phyloP scores from a whole-genome alignment of 768 basidiomycete genomes.

The Boletus barrowsii region DNA sequence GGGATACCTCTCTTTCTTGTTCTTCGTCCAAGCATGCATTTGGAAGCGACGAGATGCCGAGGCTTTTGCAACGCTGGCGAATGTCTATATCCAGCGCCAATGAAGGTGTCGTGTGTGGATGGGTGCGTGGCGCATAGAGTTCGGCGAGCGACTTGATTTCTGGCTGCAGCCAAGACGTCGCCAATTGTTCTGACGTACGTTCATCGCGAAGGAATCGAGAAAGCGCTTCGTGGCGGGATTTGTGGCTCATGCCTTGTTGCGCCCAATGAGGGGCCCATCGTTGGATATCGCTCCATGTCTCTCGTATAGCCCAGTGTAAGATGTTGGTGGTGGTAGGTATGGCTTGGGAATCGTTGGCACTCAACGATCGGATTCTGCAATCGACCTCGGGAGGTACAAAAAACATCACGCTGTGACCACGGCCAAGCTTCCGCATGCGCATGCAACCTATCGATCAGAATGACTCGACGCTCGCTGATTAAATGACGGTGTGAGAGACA shows the following conservation, averaged over 20 bases:
- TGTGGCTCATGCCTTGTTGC: background rate
- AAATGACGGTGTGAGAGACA: background rate
- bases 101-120: background rate
- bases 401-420: background rate
- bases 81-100: background rate
- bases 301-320: background rate
- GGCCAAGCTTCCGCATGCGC: background rate
- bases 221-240: background rate
- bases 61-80: background rate
- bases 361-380: background rate
- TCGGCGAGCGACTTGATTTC: background rate
- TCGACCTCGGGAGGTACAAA: background rate
- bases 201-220: background rate
- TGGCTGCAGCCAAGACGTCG: background rate
- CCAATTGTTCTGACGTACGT: background rate
- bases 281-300: background rate
- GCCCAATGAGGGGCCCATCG: background rate
- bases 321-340: background rate
- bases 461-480: background rate
- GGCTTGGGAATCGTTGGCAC: too few species aligned
- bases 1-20: background rate
- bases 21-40: background rate
- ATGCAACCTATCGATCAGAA: background rate
- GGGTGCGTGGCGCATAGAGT: background rate
- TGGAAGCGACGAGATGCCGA: background rate